A percentile compares a stretch with the other conserved stretches of the same genome.
phyloP scores from a whole-genome alignment of 495 filamentous ascomycete genomes.

The Trichoderma asperelloides region DNA sequence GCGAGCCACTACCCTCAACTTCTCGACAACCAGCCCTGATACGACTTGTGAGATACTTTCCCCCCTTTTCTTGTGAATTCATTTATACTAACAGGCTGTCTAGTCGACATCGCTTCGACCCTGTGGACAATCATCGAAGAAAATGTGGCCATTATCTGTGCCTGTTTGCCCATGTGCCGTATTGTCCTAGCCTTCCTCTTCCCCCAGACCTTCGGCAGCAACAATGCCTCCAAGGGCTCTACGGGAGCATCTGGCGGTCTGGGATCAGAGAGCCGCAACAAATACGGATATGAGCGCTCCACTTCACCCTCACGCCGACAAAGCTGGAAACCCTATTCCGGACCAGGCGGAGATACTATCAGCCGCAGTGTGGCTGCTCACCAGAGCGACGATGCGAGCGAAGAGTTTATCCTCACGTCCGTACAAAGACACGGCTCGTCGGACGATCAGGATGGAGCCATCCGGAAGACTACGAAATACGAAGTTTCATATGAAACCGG shows the following conservation, averaged over 20 bases:
- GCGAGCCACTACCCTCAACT: background rate
- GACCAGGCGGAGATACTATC: background rate
- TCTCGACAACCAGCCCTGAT: background rate
- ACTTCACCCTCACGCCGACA: background rate
- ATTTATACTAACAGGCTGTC: background rate
- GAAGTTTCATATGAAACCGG: background rate
- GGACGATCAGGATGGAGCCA: background rate
- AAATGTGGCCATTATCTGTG: slow-evolving; percentile 39
- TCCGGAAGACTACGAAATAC: background rate
- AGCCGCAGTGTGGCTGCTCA: background rate
- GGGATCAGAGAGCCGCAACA: background rate
- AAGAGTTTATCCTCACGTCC: slow-evolving; percentile 1
- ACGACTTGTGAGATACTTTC: slow-evolving; percentile 9
- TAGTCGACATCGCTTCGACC: slow-evolving; percentile 25
- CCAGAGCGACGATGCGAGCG: slow-evolving; percentile 7
- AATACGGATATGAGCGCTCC: background rate
- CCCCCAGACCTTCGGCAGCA: slow-evolving; percentile 6
- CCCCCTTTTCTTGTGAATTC: background rate
- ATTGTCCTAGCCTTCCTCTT: slow-evolving; percentile 5
- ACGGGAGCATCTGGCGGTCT: background rate
- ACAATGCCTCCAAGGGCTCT: background rate
- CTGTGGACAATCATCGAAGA: slow-evolving; percentile 40
- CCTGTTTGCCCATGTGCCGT: slow-evolving; percentile 29
- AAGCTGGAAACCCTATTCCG: slow-evolving; percentile 9
- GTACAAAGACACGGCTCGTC: background rate